These are phyloP conservation scores for Amanita subjunquillea DNA, from an alignment of 768 basidiomycete species.

Conservation along the genomic window DNA sequence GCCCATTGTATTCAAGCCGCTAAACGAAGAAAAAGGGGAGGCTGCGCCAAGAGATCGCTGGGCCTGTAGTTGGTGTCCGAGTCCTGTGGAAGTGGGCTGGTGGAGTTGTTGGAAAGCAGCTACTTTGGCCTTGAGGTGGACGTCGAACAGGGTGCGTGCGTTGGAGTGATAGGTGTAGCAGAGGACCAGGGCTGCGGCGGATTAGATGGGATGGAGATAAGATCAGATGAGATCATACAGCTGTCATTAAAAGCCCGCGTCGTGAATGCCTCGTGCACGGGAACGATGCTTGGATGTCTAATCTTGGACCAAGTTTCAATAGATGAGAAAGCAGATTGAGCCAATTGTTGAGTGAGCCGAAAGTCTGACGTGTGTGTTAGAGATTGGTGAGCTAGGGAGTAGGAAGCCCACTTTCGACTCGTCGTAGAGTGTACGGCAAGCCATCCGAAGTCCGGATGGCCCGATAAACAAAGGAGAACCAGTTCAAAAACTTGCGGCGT, in stretches of 20 bases:
- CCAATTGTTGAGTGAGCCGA: conserved; percentile 69
- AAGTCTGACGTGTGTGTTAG: conserved; percentile 44
- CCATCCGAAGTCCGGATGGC: conserved; percentile 76
- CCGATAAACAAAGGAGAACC: conserved; percentile 77
- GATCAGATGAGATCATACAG: conserved; percentile 41
- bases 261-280: conserved; percentile 88
- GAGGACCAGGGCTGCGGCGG: conserved; percentile 68
- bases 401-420: conserved; percentile 70
- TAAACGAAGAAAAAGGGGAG: neutral
- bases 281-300: conserved; percentile 77
- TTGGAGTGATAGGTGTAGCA: conserved; percentile 86
- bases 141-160: conserved; percentile 71
- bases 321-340: conserved; percentile 71
- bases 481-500: conserved; percentile 72
- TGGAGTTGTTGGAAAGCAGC: conserved; percentile 16
- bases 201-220: neutral
- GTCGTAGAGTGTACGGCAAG: conserved; percentile 60
- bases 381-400: conserved; percentile 5
- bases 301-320: conserved; percentile 84
- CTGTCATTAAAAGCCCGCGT: conserved; percentile 87
- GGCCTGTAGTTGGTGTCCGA: neutral
- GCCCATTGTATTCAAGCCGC: neutral
- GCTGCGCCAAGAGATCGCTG: neutral
- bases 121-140: conserved; percentile 55
- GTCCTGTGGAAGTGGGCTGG: neutral